Evolutionary conservation across 1,284 basidiomycete species (phyloP).

Genomic region (Phellopilus nigrolimitatus): DNA sequence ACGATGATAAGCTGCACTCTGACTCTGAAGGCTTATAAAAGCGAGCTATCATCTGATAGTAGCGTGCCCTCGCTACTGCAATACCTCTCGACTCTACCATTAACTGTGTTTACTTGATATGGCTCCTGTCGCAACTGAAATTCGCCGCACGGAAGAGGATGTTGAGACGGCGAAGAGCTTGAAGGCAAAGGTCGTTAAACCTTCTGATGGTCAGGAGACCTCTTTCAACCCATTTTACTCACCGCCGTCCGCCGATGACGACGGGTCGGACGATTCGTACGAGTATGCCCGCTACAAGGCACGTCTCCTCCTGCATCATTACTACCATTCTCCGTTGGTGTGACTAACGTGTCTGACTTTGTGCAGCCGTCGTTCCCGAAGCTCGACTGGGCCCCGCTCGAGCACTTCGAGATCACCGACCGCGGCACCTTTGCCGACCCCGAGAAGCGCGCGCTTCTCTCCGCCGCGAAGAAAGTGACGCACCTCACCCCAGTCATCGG

Average conservation of each 20-base stretch:
- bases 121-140: conserved; percentile 20
- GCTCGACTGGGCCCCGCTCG: conserved; percentile 59
- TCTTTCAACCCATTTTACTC: conserved; percentile 66
- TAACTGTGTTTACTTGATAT: not conserved
- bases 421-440: conserved; percentile 41
- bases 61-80: not conserved
- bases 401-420: conserved; percentile 55
- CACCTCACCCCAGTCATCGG: conserved; percentile 25
- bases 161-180: conserved; percentile 8
- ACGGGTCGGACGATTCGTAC: conserved; percentile 50
- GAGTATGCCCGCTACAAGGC: conserved; percentile 60
- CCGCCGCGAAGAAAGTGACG: conserved; percentile 24
- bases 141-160: not conserved
- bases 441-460: conserved; percentile 23
- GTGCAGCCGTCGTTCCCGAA: conserved; percentile 69
- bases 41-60: not conserved
- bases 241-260: conserved; percentile 47
- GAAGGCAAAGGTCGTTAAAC: conserved; percentile 13
- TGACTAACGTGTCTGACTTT: too few relatives aligned
- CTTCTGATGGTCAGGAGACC: conserved; percentile 16
- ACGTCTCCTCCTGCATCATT: conserved; percentile 13
- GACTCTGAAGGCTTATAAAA: not conserved
- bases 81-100: not conserved
- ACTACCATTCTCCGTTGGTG: too few relatives aligned
- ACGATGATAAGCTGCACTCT: not conserved